Conservation (phyloP, 768 basidiomycete genomes). For the Rhizopogon vinicolor region DNA sequence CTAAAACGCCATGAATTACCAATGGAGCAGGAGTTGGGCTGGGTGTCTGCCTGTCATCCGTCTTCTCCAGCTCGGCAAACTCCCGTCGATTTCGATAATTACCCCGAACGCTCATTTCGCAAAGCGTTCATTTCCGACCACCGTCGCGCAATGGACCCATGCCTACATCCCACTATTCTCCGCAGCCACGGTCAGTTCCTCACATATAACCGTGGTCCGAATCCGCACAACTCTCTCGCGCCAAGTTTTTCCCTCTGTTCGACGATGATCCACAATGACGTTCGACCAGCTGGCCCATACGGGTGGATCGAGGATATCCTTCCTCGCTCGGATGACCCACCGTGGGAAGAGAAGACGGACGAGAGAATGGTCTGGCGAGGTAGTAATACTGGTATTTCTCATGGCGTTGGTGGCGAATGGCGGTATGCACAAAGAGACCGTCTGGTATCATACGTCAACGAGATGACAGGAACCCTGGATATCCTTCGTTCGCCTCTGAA, state of each 20-base stretch:
- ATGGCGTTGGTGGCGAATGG: slow-evolving; percentile 40
- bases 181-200: slow-evolving; percentile 49
- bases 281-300: slow-evolving; percentile 44
- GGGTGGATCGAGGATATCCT: slow-evolving; percentile 41
- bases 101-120: not conserved
- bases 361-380: slow-evolving; percentile 71
- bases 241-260: slow-evolving; percentile 52
- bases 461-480: slow-evolving; percentile 32
- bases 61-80: slow-evolving; percentile 21
- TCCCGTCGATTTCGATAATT: slow-evolving; percentile 23
- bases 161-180: slow-evolving; percentile 29
- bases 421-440: slow-evolving; percentile 43
- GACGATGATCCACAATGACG: slow-evolving; percentile 50
- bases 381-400: slow-evolving; percentile 61
- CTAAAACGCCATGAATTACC: slow-evolving; percentile 30
- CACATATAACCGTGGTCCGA: slow-evolving; percentile 40
- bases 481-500: slow-evolving; percentile 32
- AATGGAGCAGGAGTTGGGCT: slow-evolving; percentile 19
- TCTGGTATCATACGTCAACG: slow-evolving; percentile 40
- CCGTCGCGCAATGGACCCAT: slow-evolving; percentile 31
- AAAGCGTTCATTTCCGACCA: slow-evolving; percentile 35
- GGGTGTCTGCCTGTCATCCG: slow-evolving; percentile 16
- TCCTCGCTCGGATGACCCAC: slow-evolving; percentile 46
- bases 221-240: slow-evolving; percentile 35
- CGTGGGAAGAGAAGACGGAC: slow-evolving; percentile 60